These are phyloP conservation scores for Salinomyces thailandicus DNA, from an alignment of 2,329 filamentous ascomycete species.

Conservation along the genomic window DNA sequence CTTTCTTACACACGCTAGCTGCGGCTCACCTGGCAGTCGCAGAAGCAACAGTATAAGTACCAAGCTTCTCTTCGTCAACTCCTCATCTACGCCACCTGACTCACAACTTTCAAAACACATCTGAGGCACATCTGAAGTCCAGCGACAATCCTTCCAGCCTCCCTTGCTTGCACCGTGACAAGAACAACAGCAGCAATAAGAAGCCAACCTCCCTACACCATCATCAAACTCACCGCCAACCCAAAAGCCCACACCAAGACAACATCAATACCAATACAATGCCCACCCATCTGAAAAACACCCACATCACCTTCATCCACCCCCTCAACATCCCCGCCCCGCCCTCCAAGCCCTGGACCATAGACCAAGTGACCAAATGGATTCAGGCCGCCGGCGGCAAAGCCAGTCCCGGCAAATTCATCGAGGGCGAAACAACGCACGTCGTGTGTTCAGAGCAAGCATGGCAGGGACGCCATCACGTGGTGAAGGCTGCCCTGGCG, in stretches of 20 bases:
- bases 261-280: not conserved
- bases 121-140: too few relatives aligned
- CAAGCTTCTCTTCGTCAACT: too few relatives aligned
- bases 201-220: not conserved
- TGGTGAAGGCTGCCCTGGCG: not conserved
- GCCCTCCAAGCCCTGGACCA: slow-evolving; percentile 9
- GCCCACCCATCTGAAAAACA: slow-evolving; percentile 4
- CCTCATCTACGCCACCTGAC: too few relatives aligned
- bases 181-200: too few relatives aligned
- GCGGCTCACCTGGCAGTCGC: too few relatives aligned
- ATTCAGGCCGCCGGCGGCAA: slow-evolving; percentile 50
- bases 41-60: too few relatives aligned
- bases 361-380: slow-evolving; percentile 48
- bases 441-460: slow-evolving; percentile 56
- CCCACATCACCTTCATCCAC: slow-evolving; percentile 8
- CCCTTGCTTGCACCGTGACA: too few relatives aligned
- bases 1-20: too few relatives aligned
- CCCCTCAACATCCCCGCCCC: slow-evolving; percentile 1
- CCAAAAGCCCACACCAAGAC: not conserved
- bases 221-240: slow-evolving; percentile 5
- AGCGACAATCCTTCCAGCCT: too few relatives aligned
- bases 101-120: too few relatives aligned
- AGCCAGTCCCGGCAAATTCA: slow-evolving; percentile 44
- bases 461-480: slow-evolving; percentile 31
- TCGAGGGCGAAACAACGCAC: slow-evolving; percentile 52